These are phyloP conservation scores for Talaromyces sp. DNA, from an alignment of 2,329 filamentous ascomycete species.

Conservation along the genomic window DNA sequence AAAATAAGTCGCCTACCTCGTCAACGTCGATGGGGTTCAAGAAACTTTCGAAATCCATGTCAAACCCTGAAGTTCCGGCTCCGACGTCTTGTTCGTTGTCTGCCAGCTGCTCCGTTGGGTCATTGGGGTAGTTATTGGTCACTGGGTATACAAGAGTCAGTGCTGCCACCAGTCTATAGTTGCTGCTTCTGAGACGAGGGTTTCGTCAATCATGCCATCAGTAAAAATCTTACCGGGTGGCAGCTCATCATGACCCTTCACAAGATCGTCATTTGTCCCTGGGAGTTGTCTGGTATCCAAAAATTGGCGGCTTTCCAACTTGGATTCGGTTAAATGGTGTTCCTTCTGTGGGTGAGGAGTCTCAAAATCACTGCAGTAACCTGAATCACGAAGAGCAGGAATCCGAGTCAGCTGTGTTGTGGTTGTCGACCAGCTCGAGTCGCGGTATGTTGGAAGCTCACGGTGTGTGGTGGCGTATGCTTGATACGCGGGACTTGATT, in stretches of 20 bases:
- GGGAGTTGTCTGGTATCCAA: not conserved
- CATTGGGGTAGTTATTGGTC: not conserved
- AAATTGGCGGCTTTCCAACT: not conserved
- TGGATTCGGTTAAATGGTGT: not conserved
- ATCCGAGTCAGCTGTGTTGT: not conserved
- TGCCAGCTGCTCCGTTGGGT: not conserved
- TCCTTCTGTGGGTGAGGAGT: not conserved
- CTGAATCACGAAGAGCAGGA: not conserved
- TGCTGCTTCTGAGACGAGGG: slow-evolving; percentile 8
- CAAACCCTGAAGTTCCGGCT: not conserved
- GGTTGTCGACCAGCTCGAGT: slow-evolving; percentile 14
- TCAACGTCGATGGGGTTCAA: not conserved
- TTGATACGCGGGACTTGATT: slow-evolving; percentile 10
- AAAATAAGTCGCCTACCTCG: not conserved
- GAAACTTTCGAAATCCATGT: slow-evolving; percentile 5
- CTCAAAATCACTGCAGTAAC: not conserved
- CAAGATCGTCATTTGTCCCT: slow-evolving; percentile 1
- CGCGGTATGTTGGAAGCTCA: slow-evolving; percentile 16
- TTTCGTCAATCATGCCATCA: slow-evolving; percentile 8
- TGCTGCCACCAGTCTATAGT: slow-evolving; percentile 15
- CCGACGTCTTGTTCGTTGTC: not conserved
- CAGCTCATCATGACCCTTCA: not conserved
- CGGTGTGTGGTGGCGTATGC: slow-evolving; percentile 11
- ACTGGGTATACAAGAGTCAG: slow-evolving; percentile 7
- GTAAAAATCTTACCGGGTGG: slow-evolving; percentile 16